Evolutionary conservation across 306 rosid species (phyloP).

Genomic region (Mimosa pudica): DNA sequence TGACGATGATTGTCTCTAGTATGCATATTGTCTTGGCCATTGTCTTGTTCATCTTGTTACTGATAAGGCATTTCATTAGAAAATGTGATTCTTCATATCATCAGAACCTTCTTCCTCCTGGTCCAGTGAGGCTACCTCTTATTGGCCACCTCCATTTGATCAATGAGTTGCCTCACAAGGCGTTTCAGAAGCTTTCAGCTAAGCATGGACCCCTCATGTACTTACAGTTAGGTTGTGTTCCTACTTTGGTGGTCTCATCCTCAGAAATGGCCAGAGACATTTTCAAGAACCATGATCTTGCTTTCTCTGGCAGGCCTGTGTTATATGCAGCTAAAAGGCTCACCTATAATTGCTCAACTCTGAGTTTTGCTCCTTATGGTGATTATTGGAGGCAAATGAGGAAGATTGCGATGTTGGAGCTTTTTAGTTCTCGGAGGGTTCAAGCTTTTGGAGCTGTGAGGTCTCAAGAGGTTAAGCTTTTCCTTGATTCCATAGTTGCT

Average conservation of each 20-base stretch:
- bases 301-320: not conserved
- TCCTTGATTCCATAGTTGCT: not conserved
- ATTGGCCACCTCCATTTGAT: not conserved
- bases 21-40: not conserved
- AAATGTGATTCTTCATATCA: not conserved
- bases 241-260: not conserved
- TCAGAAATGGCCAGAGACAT: not conserved
- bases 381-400: not conserved
- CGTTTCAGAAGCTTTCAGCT: not conserved
- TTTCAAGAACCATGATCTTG: not conserved
- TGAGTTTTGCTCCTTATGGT: not conserved
- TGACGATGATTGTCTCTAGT: not conserved
- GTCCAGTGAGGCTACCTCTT: not conserved
- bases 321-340: not conserved
- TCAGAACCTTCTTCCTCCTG: not conserved
- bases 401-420: not conserved
- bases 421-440: not conserved
- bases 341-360: not conserved
- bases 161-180: not conserved
- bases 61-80: not conserved
- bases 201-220: not conserved
- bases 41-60: not conserved
- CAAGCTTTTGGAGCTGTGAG: not conserved
- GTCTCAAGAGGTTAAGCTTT: not conserved
- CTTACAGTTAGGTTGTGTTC: not conserved